Percentiles rank a stretch among this genome's conserved stretches.
Evolutionary conservation across 176 grass and related monocot genomes (phyloP).

Genomic region (Rhynchospora breviuscula): DNA sequence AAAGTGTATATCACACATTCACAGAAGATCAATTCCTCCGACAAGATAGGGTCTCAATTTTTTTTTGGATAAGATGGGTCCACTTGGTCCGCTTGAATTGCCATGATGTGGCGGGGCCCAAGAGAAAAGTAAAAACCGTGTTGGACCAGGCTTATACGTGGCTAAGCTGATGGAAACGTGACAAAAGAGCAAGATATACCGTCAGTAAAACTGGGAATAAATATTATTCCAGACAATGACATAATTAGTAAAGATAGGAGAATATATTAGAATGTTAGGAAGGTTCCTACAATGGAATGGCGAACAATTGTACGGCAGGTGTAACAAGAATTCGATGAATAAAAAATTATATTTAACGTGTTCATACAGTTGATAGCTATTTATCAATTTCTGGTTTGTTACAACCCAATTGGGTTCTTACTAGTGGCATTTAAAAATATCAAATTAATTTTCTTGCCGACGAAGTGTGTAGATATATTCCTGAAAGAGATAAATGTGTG

Average conservation of each 20-base stretch:
- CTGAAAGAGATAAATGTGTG: not conserved
- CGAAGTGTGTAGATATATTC: not conserved
- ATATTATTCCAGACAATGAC: not conserved
- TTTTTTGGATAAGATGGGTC: not conserved
- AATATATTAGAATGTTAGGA: not conserved
- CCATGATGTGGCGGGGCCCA: not conserved
- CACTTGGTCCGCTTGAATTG: not conserved
- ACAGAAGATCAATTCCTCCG: not conserved
- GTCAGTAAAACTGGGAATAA: not conserved
- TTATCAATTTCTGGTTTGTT: not conserved
- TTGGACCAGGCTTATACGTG: conserved; percentile 10
- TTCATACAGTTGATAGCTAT: not conserved
- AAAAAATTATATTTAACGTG: not conserved
- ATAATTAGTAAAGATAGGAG: not conserved
- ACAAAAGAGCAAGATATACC: not conserved
- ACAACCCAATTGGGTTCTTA: not conserved
- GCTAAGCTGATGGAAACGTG: not conserved
- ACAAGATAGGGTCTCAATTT: not conserved
- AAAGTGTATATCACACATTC: not conserved
- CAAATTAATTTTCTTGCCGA: not conserved
- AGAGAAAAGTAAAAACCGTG: not conserved
- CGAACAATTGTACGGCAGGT: not conserved
- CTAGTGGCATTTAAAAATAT: not conserved
- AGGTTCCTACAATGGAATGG: not conserved
- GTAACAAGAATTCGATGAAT: not conserved